These are phyloP conservation scores for Torulaspora indica DNA, from an alignment of 805 yeast species.

Conservation along the genomic window DNA sequence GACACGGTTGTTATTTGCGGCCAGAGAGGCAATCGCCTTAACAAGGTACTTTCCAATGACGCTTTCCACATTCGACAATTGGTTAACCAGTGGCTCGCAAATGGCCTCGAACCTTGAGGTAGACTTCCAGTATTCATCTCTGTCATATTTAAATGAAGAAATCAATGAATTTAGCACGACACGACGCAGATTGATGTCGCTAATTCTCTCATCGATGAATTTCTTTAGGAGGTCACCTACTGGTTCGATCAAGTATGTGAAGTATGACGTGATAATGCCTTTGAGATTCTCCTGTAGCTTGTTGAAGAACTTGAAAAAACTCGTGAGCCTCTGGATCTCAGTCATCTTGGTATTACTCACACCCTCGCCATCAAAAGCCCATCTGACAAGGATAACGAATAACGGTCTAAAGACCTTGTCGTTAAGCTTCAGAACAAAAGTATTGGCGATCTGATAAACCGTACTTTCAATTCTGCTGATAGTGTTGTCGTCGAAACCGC, in stretches of 20 bases:
- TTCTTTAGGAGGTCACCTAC: slow-evolving; percentile 52
- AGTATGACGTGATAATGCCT: slow-evolving; percentile 84
- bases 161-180: slow-evolving; percentile 66
- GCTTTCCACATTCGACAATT: slow-evolving; percentile 64
- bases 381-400: slow-evolving; percentile 77
- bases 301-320: slow-evolving; percentile 83
- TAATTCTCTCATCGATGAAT: slow-evolving; percentile 42
- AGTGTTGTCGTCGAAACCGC: slow-evolving; percentile 63
- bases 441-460: slow-evolving; percentile 66
- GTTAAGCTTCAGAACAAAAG: slow-evolving; percentile 81
- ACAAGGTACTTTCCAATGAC: slow-evolving; percentile 75
- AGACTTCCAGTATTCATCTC: slow-evolving; percentile 92
- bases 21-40: slow-evolving; percentile 71
- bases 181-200: slow-evolving; percentile 60
- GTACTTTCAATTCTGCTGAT: slow-evolving; percentile 76
- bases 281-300: slow-evolving; percentile 77
- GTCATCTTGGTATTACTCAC: slow-evolving; percentile 42
- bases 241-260: slow-evolving; percentile 78
- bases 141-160: slow-evolving; percentile 80
- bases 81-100: slow-evolving; percentile 57
- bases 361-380: slow-evolving; percentile 90
- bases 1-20: slow-evolving; percentile 60
- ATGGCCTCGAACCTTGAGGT: slow-evolving; percentile 76
- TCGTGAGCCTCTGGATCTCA: slow-evolving; percentile 54
- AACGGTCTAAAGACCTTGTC: slow-evolving; percentile 91